Percentiles rank a stretch among this genome's conserved stretches.
phyloP scores from a whole-genome alignment of 441 rosid genomes.

The Metrosideros polymorpha region DNA sequence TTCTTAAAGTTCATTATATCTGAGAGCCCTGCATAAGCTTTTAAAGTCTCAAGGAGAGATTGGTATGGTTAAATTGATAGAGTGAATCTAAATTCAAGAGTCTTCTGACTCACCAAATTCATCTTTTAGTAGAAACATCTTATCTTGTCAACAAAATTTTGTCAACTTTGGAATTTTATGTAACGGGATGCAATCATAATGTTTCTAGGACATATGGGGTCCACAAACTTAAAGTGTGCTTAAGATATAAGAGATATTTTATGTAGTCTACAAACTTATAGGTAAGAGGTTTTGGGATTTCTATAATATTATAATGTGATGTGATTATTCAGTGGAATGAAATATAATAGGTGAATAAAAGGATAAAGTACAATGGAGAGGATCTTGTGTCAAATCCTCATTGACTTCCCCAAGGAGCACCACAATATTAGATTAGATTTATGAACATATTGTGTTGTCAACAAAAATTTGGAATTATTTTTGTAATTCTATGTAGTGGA shows the following conservation, averaged over 20 bases:
- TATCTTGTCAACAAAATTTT: neutral
- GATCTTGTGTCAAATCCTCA: too few species aligned
- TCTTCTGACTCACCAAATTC: neutral
- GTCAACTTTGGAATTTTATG: neutral
- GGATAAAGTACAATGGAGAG: too few species aligned
- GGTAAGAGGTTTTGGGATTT: too few species aligned
- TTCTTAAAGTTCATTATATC: too few species aligned
- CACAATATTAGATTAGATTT: neutral
- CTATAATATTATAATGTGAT: too few species aligned
- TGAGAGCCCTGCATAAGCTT: too few species aligned
- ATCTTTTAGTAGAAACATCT: neutral
- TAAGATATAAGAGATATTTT: too few species aligned
- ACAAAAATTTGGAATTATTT: neutral
- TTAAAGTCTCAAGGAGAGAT: neutral
- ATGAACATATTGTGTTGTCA: neutral
- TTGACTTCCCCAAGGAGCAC: neutral
- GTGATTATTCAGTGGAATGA: too few species aligned
- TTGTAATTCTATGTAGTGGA: neutral
- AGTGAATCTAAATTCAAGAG: neutral
- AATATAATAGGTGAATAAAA: too few species aligned
- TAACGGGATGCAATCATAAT: neutral
- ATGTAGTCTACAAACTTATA: too few species aligned
- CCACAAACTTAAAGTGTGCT: too few species aligned
- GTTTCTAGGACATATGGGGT: too few species aligned
- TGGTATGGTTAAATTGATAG: neutral